A percentile compares a stretch with the other conserved stretches of the same genome.
phyloP scores from a whole-genome alignment of 352 stramenopile species.

The Paralagenidium karlingii region DNA sequence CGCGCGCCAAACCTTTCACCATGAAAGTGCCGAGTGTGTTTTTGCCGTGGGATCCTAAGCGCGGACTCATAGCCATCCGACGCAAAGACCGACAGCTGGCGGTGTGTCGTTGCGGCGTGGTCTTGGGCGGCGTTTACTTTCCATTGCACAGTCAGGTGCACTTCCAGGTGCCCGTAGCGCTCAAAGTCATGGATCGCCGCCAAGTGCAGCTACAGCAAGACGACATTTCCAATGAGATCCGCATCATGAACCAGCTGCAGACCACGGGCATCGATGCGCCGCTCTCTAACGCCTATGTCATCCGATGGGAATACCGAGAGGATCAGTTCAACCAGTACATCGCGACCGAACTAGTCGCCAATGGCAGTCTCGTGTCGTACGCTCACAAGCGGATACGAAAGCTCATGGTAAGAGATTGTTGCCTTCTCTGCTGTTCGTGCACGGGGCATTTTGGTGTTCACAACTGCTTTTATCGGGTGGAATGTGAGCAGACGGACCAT shows the following conservation, averaged over 20 bases:
- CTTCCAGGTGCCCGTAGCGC: slow-evolving; percentile 41
- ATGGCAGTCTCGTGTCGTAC: slow-evolving; percentile 61
- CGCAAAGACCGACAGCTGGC: slow-evolving; percentile 53
- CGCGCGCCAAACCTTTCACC: slow-evolving; percentile 22
- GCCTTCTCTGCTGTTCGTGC: background rate
- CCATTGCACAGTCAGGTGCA: slow-evolving; percentile 25
- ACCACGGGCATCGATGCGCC: slow-evolving; percentile 59
- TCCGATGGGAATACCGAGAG: slow-evolving; percentile 65
- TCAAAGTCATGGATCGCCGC: slow-evolving; percentile 71
- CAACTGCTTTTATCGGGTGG: background rate
- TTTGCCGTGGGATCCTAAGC: slow-evolving; percentile 26
- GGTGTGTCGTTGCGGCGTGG: slow-evolving; percentile 66
- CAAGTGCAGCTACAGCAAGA: slow-evolving; percentile 62
- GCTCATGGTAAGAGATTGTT: slow-evolving; percentile 41
- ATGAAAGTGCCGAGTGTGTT: slow-evolving; percentile 55
- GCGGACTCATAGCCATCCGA: slow-evolving; percentile 53
- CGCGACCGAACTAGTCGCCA: slow-evolving; percentile 69
- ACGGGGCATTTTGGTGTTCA: background rate
- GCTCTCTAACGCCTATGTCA: slow-evolving; percentile 51
- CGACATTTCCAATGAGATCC: slow-evolving; percentile 71
- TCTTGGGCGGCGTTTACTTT: slow-evolving; percentile 70
- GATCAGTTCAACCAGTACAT: slow-evolving; percentile 72
- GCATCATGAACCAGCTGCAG: slow-evolving; percentile 69
- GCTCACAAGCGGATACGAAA: slow-evolving; percentile 55
- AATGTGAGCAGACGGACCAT: slow-evolving; percentile 25